phyloP scores from a whole-genome alignment of 768 basidiomycete genomes.

The Serpula lacrymans region DNA sequence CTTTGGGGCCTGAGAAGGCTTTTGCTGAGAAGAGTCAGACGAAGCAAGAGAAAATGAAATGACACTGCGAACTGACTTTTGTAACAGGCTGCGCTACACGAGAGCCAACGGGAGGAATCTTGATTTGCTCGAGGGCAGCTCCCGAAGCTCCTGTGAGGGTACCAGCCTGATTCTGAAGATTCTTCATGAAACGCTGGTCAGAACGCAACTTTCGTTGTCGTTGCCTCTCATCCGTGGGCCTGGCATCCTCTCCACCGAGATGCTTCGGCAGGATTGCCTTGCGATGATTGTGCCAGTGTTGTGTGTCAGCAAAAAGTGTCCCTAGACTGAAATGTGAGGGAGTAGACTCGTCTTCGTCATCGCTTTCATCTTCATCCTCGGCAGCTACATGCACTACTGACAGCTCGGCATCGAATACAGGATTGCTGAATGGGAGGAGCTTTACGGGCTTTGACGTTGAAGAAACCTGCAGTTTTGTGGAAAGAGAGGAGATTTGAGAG shows the following conservation, averaged over 20 bases:
- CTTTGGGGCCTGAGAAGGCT: slow-evolving; percentile 10
- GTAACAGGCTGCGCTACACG: slow-evolving; percentile 3
- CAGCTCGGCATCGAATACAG: slow-evolving; percentile 40
- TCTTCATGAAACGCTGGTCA: slow-evolving; percentile 58
- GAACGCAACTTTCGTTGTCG: slow-evolving; percentile 34
- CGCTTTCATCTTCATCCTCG: slow-evolving; percentile 14
- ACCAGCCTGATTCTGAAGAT: slow-evolving; percentile 54
- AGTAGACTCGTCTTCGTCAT: slow-evolving; percentile 8
- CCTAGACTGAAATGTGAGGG: slow-evolving; percentile 36
- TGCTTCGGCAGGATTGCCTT: slow-evolving; percentile 50
- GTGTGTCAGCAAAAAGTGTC: slow-evolving; percentile 43
- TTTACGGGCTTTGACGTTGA: slow-evolving; percentile 3
- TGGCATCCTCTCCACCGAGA: slow-evolving; percentile 43
- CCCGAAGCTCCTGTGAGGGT: slow-evolving; percentile 66
- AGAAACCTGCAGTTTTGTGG: neutral
- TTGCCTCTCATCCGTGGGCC: slow-evolving; percentile 31
- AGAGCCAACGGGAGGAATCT: slow-evolving; percentile 44
- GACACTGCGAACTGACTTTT: slow-evolving; percentile 11
- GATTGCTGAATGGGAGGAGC: slow-evolving; percentile 40
- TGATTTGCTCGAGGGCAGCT: slow-evolving; percentile 44
- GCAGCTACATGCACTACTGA: slow-evolving; percentile 20
- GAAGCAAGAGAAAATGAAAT: neutral
- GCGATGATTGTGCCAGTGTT: slow-evolving; percentile 57
- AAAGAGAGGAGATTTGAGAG: slow-evolving; percentile 15
- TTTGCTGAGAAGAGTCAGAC: slow-evolving; percentile 9